Evolutionary conservation across 768 basidiomycete genomes (phyloP), one percentile per base, ranked within the genome.

Genomic region (Naematelia encephala): DNA sequence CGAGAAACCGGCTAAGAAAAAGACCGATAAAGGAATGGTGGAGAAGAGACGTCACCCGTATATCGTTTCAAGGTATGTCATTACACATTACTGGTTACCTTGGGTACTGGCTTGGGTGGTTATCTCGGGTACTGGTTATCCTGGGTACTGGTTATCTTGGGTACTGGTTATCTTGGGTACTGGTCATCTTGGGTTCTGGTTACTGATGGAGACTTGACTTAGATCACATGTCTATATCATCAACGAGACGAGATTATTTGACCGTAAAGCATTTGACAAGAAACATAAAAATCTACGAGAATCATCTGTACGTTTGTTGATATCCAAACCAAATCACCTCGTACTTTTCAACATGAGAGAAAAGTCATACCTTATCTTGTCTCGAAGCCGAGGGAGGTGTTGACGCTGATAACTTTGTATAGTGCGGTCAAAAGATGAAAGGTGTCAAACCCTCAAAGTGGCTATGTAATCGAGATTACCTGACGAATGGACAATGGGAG

Each of bases 181-280:
- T 4, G 47, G 45, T 26, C 21, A 25, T 26, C 25, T 5, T 12
- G 45, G 5, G 13, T 44, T 14, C 60, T 39, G 34, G 16, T 27
- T 57, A 49, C 23, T 39, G 10, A 23, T 39, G 30, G n/a, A n/a
- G n/a, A n/a, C n/a, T n/a, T n/a, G 8, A 46, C 16, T 13, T 13
- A 47, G 66, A 30, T 56, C 59, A 2, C 66, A 67, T 50, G 54
- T 67, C 10, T 67, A 63, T 44, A 59, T 67, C 45, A 53, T 67
- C 27, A 56, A 67, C 56, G 66, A 67, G 53, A 67, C 66, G 0
- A 19, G 62, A 16, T 19, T 51, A 11, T 59, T 58, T 44, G 52
- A 57, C 19, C 45, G 55, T 3, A 59, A 52, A 28, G 54, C 51
- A 4, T 63, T 57, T 29, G 66, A 67, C 30, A 59, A 59, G 30